Conservation (phyloP, 768 basidiomycete species). For the Kwoniella botswanensis region DNA sequence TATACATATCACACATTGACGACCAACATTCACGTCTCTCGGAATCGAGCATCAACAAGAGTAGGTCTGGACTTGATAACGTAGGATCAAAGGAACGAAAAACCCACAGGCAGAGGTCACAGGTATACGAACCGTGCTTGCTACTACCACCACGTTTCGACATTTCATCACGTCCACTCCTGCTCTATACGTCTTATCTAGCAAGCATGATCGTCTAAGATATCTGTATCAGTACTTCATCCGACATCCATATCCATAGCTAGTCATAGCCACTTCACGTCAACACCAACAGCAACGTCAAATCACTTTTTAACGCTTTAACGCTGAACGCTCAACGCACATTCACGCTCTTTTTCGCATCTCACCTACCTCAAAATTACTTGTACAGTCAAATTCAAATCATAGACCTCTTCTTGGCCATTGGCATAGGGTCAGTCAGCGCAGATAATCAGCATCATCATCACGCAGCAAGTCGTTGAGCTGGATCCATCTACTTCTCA, state of each 20-base stretch:
- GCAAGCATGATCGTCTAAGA: neutral
- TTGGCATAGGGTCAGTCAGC: neutral
- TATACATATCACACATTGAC: neutral
- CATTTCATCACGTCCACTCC: neutral
- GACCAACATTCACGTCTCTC: neutral
- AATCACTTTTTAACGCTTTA: neutral
- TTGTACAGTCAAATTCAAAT: neutral
- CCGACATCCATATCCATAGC: no score
- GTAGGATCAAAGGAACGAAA: neutral
- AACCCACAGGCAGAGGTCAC: neutral
- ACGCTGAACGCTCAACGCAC: neutral
- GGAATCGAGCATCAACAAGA: neutral
- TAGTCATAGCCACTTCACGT: no score
- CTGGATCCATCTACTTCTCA: neutral
- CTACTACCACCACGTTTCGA: neutral
- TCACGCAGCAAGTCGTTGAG: neutral
- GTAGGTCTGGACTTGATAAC: neutral
- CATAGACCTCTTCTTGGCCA: neutral
- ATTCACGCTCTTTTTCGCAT: neutral
- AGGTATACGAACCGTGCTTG: neutral
- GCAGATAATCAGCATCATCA: neutral
- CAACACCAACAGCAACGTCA: neutral
- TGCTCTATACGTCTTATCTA: neutral
- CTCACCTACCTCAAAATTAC: neutral
- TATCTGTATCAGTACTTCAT: neutral